Conservation (phyloP, 257 asterid genomes). For the Nicotiana tomentosiformis region DNA sequence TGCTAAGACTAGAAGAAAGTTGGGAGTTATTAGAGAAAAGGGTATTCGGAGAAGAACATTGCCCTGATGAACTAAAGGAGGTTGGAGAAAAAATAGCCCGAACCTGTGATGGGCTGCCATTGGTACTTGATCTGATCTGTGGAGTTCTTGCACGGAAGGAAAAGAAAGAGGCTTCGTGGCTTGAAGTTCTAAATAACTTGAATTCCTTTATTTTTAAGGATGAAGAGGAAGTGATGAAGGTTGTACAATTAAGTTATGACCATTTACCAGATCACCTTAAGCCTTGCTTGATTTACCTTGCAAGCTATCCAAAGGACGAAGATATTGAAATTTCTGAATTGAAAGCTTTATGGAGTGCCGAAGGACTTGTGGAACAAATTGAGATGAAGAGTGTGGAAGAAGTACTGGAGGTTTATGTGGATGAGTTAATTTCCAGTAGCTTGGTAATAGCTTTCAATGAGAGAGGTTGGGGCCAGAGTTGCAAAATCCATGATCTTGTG, state of each 20-base stretch:
- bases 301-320: conserved; percentile 10
- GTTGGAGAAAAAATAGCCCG: conserved; percentile 14
- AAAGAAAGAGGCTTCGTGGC: conserved; percentile 10
- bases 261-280: conserved; percentile 20
- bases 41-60: conserved; percentile 2
- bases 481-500: conserved; percentile 23
- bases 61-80: conserved; percentile 18
- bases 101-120: conserved; percentile 19
- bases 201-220: conserved; percentile 6
- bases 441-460: conserved; percentile 12
- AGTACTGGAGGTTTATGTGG: conserved; percentile 10
- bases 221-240: conserved; percentile 4
- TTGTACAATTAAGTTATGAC: conserved; percentile 22
- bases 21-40: conserved; percentile 17
- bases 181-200: background rate
- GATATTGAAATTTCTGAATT: conserved; percentile 11
- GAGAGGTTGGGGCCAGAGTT: conserved; percentile 10
- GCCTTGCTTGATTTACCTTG: conserved; percentile 30
- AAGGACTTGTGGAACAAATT: conserved; percentile 21
- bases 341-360: conserved; percentile 20
- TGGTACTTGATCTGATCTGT: conserved; percentile 17
- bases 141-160: conserved; percentile 20
- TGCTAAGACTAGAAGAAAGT: background rate
- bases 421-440: conserved; percentile 18
- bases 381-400: background rate